A percentile compares a stretch with the other conserved stretches of the same genome.
Conservation (phyloP, 2,329 filamentous ascomycete species). For the Falciphora oryzae region DNA sequence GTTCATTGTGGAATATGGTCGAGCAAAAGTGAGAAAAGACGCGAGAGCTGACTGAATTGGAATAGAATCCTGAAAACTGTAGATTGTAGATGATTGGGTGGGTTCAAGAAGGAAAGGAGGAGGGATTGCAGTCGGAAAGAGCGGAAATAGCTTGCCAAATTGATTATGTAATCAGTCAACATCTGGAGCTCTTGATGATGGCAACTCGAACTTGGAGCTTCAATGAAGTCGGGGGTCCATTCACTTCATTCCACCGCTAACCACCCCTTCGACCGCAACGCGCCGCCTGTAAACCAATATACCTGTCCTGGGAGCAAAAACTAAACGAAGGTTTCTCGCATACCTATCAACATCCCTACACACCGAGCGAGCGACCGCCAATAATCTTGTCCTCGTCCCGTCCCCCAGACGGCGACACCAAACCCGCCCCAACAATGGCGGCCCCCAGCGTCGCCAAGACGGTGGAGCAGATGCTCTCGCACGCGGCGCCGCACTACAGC, state of each 20-base stretch:
- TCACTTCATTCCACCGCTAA: background rate
- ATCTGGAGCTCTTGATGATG: background rate
- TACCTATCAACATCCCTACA: too few species aligned
- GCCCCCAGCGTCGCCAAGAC: constrained; percentile 15
- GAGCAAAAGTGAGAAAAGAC: too few species aligned
- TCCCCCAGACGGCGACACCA: background rate
- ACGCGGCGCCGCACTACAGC: constrained; percentile 51
- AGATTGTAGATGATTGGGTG: too few species aligned
- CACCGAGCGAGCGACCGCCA: background rate
- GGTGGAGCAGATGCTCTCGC: constrained; percentile 48
- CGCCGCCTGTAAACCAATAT: background rate
- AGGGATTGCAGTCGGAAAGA: background rate
- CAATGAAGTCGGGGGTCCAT: too few species aligned
- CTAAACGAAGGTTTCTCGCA: background rate
- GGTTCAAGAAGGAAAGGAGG: too few species aligned
- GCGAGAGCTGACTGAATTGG: too few species aligned
- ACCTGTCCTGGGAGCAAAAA: background rate
- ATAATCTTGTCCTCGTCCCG: background rate
- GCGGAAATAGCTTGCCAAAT: background rate
- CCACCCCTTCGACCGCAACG: too few species aligned
- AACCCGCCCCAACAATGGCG: background rate
- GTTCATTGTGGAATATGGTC: too few species aligned
- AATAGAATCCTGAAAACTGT: too few species aligned
- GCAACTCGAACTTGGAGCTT: too few species aligned
- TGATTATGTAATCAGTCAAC: background rate